phyloP scores from a whole-genome alignment of 148 eudicot species.

The Salicornia ramosissima region DNA sequence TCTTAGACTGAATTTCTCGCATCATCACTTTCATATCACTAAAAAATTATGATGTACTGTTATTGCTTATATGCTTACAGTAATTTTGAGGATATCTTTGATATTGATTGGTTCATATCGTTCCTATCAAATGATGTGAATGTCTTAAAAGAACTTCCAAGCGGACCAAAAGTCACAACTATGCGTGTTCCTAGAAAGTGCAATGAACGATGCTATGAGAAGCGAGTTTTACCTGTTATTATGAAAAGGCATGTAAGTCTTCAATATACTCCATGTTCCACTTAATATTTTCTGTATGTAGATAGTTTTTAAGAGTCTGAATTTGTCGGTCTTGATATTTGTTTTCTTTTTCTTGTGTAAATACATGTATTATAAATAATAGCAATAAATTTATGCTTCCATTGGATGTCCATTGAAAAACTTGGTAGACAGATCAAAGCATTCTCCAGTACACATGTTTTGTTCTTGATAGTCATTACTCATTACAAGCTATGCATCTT shows the following conservation, averaged over 20 bases:
- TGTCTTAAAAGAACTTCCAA: conserved; percentile 77
- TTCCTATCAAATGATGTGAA: conserved; percentile 64
- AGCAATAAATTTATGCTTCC: not conserved
- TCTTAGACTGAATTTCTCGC: not conserved
- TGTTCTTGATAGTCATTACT: conserved; percentile 3
- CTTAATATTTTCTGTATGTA: not conserved
- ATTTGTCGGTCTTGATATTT: not conserved
- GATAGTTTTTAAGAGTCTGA: not conserved
- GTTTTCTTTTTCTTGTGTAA: not conserved
- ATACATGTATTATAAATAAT: not conserved
- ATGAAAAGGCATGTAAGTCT: conserved; percentile 84
- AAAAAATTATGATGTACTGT: conserved; percentile 11
- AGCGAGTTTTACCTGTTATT: conserved; percentile 66
- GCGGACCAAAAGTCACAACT: conserved; percentile 57
- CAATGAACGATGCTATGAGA: conserved; percentile 67
- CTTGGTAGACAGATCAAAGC: not conserved
- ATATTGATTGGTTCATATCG: conserved; percentile 81
- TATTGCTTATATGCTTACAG: conserved; percentile 43
- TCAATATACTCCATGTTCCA: conserved; percentile 8
- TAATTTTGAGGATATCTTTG: conserved; percentile 84
- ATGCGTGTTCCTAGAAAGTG: conserved; percentile 99
- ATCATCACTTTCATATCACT: not conserved
- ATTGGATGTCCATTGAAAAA: not conserved
- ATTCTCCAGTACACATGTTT: not conserved
- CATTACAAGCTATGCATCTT: not conserved